Percentiles rank a stretch among this genome's conserved stretches.
Evolutionary conservation across 2,329 filamentous ascomycete genomes (phyloP).

Genomic region (Aspergillus ruber): DNA sequence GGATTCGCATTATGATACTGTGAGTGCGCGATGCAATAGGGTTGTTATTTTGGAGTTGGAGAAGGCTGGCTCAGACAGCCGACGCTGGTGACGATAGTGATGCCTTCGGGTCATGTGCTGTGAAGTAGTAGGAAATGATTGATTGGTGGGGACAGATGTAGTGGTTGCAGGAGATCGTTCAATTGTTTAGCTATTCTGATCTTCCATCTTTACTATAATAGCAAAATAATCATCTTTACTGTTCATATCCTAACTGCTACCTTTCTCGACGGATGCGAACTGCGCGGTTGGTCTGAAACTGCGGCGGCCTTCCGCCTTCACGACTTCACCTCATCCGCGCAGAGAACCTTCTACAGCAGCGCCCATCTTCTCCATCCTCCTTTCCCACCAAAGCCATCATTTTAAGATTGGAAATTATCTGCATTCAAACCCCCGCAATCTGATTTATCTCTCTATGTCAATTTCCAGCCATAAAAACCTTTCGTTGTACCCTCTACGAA

Average conservation of each 20-base stretch:
- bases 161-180: too few species aligned
- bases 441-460: constrained; percentile 23
- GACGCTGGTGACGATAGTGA: background rate
- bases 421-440: constrained; percentile 13
- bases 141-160: too few species aligned
- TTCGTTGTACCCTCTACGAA: constrained; percentile 23
- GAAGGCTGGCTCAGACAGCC: background rate
- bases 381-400: constrained; percentile 25
- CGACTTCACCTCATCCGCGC: constrained; percentile 36
- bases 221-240: background rate
- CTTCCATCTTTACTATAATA: too few species aligned
- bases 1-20: constrained; percentile 65
- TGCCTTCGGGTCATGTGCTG: background rate
- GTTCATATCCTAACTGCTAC: background rate
- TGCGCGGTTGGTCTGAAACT: constrained; percentile 28
- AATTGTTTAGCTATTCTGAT: too few species aligned
- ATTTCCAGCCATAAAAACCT: constrained; percentile 22
- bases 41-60: constrained; percentile 6
- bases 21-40: constrained; percentile 7
- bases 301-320: constrained; percentile 25
- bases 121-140: background rate
- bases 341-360: constrained; percentile 35
- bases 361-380: constrained; percentile 34
- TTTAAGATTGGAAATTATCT: constrained; percentile 25
- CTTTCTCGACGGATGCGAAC: constrained; percentile 10